These are phyloP conservation scores for Neofusicoccum sp. DNA, from an alignment of 2,329 filamentous ascomycete genomes.

Conservation along the genomic window DNA sequence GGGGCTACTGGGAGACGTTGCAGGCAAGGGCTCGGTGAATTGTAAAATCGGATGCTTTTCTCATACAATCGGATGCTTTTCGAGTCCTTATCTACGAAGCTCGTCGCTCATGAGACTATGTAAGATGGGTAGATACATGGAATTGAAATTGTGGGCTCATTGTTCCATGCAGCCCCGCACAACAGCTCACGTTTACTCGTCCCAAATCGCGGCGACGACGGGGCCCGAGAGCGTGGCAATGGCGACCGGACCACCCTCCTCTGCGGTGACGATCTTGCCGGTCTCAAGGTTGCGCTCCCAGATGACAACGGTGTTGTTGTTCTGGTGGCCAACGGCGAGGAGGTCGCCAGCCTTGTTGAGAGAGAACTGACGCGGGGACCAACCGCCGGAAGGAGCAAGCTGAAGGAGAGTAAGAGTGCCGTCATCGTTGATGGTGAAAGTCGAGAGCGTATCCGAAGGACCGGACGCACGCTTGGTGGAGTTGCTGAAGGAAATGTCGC, in stretches of 20 bases:
- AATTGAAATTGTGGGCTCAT: background rate
- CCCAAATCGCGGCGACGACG: conserved; percentile 41
- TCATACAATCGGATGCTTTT: no score
- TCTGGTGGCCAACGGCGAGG: conserved; percentile 68
- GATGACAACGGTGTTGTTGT: conserved; percentile 62
- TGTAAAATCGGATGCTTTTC: no score
- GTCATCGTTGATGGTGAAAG: conserved; percentile 60
- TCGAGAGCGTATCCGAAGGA: conserved; percentile 62
- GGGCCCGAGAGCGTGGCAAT: conserved; percentile 32
- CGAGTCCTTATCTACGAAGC: no score
- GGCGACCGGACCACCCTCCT: conserved; percentile 46
- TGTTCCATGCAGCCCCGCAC: background rate
- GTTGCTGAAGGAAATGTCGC: conserved; percentile 58
- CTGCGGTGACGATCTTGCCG: conserved; percentile 59
- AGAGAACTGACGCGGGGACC: conserved; percentile 67
- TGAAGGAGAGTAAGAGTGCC: conserved; percentile 61
- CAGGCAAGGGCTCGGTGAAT: no score
- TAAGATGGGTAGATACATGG: no score
- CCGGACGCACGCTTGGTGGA: conserved; percentile 27
- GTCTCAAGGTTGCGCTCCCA: conserved; percentile 61
- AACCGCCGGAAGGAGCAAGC: conserved; percentile 65
- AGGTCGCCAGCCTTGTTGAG: conserved; percentile 66
- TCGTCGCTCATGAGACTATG: no score
- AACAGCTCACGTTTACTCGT: conserved; percentile 24
- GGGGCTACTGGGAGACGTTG: no score